phyloP scores from a whole-genome alignment of 2,329 filamentous ascomycete genomes.

The Ramularia endophylla region DNA sequence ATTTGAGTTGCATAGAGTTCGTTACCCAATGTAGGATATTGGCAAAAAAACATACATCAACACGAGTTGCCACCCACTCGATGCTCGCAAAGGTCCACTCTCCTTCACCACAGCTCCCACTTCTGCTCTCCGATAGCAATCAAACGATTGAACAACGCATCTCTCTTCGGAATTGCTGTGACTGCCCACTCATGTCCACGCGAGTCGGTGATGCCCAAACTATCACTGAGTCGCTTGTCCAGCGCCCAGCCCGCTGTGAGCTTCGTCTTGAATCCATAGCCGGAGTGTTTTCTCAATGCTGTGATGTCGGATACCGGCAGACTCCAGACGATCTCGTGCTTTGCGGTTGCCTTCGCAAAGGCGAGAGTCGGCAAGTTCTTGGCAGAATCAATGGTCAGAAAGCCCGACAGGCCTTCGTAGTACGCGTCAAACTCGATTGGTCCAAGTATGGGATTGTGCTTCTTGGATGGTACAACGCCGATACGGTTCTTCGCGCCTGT shows the following conservation, averaged over 20 bases:
- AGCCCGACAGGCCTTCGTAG: conserved; percentile 1
- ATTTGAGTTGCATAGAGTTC: too few species aligned
- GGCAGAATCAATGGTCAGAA: conserved; percentile 2
- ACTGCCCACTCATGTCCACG: conserved; percentile 2
- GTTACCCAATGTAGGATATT: too few species aligned
- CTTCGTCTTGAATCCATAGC: conserved; percentile 8
- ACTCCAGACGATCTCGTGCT: conserved; percentile 1
- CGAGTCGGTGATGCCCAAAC: background rate
- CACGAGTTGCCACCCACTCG: too few species aligned
- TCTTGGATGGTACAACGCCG: background rate
- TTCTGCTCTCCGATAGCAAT: conserved; percentile 4
- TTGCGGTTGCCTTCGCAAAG: conserved; percentile 1
- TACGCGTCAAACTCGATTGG: conserved; percentile 2
- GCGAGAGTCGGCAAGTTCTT: background rate
- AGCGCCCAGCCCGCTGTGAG: conserved; percentile 4
- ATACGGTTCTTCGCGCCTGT: conserved; percentile 1
- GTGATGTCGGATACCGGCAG: background rate
- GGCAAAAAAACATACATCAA: too few species aligned
- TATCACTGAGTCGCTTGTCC: conserved; percentile 3
- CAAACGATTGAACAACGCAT: conserved; percentile 6
- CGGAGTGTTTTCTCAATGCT: conserved; percentile 5
- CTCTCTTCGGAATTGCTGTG: conserved; percentile 3
- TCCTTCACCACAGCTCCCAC: conserved; percentile 6
- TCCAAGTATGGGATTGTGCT: background rate
- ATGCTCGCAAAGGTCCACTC: too few species aligned